Evolutionary conservation across 2,329 filamentous ascomycete species (phyloP).

Genomic region (Sphaceloma murrayae): DNA sequence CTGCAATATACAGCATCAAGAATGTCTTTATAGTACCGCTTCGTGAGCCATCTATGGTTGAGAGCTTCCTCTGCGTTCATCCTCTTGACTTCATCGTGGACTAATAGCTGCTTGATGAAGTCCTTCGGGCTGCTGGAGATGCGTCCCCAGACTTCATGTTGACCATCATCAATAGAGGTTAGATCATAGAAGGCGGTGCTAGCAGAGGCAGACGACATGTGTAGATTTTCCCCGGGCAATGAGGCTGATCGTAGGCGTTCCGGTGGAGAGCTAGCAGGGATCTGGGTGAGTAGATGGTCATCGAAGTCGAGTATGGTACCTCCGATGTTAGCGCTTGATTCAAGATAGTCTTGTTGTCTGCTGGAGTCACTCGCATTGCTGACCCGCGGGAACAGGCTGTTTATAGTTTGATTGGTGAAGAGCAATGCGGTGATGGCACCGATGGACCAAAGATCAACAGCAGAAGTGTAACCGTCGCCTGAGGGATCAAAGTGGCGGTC

Average conservation of each 20-base stretch:
- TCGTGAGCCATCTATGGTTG: slow-evolving; percentile 48
- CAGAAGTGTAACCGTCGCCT: slow-evolving; percentile 43
- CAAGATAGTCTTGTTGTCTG: slow-evolving; percentile 20
- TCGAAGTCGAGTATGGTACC: slow-evolving; percentile 18
- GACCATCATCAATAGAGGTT: slow-evolving; percentile 34
- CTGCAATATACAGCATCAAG: slow-evolving; percentile 43
- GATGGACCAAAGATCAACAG: slow-evolving; percentile 55
- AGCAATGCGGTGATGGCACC: slow-evolving; percentile 46
- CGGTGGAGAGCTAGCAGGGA: no score
- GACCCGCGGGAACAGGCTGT: not conserved
- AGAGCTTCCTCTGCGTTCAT: slow-evolving; percentile 47
- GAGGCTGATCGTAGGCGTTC: no score
- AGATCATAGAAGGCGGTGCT: slow-evolving; percentile 32
- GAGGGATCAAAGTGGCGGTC: not conserved
- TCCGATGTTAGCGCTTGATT: not conserved
- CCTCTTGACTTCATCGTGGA: slow-evolving; percentile 40
- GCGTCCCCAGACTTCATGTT: slow-evolving; percentile 32
- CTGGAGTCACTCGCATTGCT: no score
- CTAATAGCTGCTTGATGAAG: slow-evolving; percentile 45
- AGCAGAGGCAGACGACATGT: no score
- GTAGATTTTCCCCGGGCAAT: no score
- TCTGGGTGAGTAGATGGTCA: no score
- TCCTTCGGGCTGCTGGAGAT: slow-evolving; percentile 31
- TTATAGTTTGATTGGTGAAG: slow-evolving; percentile 36
- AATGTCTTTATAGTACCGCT: slow-evolving; percentile 37